Conservation (phyloP, 2,329 filamentous ascomycete genomes). For the Botrytis galanthina region DNA sequence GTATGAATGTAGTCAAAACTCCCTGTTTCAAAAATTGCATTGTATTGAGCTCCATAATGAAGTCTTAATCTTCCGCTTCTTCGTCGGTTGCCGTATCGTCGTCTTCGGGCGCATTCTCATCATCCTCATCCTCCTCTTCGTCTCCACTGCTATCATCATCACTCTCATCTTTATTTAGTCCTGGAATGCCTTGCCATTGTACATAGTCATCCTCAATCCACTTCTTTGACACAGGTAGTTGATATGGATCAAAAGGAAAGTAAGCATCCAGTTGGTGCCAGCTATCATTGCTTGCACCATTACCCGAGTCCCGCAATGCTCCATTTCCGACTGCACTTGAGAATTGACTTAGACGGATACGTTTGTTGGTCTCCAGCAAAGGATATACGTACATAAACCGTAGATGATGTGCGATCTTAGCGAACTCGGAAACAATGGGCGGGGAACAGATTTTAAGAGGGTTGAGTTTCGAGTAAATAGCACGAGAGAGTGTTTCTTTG, state of each 20-base stretch:
- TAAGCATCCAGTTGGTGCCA: constrained; percentile 87
- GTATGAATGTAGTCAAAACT: background rate
- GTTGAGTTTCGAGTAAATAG: constrained; percentile 87
- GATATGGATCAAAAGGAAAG: constrained; percentile 97
- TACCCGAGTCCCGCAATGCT: constrained; percentile 49
- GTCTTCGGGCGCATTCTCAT: constrained; percentile 23
- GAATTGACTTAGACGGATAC: constrained; percentile 73
- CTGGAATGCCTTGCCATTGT: constrained; percentile 72
- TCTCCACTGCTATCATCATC: constrained; percentile 50
- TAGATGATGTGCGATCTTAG: constrained; percentile 80
- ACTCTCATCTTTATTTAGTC: constrained; percentile 58
- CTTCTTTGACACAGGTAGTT: constrained; percentile 78
- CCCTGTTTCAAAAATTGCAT: background rate
- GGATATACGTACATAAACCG: constrained; percentile 87
- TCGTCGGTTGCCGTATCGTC: constrained; percentile 32
- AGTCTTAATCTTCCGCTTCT: constrained; percentile 31
- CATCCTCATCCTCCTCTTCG: constrained; percentile 29
- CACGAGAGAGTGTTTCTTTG: constrained; percentile 69
- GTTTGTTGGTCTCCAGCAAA: constrained; percentile 88
- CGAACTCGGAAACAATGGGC: constrained; percentile 87
- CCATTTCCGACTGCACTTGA: constrained; percentile 51
- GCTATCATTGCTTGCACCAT: constrained; percentile 63
- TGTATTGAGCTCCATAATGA: background rate
- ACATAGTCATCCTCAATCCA: constrained; percentile 88
- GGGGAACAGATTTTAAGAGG: constrained; percentile 93